Evolutionary conservation across 495 filamentous ascomycete species (phyloP), one percentile per base, ranked within the genome.

Genomic region (Aspergillus egyptiacus): DNA sequence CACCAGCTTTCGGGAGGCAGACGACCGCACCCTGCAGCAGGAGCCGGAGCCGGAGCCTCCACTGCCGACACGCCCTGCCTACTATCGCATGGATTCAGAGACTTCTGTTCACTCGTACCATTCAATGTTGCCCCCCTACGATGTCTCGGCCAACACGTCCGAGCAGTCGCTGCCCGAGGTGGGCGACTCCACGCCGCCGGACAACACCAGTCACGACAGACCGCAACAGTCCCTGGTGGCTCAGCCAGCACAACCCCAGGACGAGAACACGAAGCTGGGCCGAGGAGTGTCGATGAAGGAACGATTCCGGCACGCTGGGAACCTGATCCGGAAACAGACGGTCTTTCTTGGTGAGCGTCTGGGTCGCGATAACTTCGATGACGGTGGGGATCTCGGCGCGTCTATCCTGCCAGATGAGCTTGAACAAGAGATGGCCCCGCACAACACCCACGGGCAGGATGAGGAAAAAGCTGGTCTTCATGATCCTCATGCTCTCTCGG

Each of bases 241-340:
- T 7, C 17, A 33, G 17, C 41, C 33, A 13, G 25, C 19, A 24
- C 47, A 24, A 15, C 37, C 20, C 23, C 22, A 28, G 34, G 11
- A 18, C 10, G 28, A 19, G 32, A 23, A 9, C 14, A 38, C 24
- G 14, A 30, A 34, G 5, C 43, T 48, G 8, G 49, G 60, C 28
- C 60, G 56, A 3, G 23, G 54, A 2, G 34, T 38, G 10, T 64
- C 67, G 0, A 51, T 60, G 2, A 52, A 51, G 20, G 58, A 66
- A 11, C 64, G 67, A 11, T 67, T 64, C 31, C 62, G 44, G 31
- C 53, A 60, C 32, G 67, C 67, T 13, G 60, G 69, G 28, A 51
- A 72, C 24, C 17, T 72, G 5, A 43, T 72, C 13, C 64, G 66
- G 3, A 53, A 68, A 47, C 69, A 67, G 50, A 72, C 69, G 0